phyloP scores from a whole-genome alignment of 345 rosid species.

The Dipteronia dyeriana region DNA sequence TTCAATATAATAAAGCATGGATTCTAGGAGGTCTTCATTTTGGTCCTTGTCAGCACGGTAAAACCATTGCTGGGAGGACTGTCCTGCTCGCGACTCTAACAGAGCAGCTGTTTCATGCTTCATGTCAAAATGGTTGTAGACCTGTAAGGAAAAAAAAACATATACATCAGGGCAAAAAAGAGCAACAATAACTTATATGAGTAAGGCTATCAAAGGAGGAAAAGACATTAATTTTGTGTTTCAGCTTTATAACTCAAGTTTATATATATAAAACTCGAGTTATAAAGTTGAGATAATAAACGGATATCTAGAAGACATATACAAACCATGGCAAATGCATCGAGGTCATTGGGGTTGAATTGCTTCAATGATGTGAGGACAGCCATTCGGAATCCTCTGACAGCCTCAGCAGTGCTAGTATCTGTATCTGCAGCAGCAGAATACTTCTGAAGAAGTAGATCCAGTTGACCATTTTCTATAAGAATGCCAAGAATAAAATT shows the following conservation, averaged over 20 bases:
- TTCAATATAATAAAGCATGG: slow-evolving; percentile 92
- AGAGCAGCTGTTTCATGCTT: slow-evolving; percentile 93
- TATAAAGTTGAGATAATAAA: background rate
- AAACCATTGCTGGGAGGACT: slow-evolving; percentile 80
- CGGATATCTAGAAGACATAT: slow-evolving; percentile 4
- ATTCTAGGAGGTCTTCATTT: slow-evolving; percentile 89
- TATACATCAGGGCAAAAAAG: background rate
- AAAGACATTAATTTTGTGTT: background rate
- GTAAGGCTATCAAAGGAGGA: background rate
- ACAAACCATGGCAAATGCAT: slow-evolving; percentile 92
- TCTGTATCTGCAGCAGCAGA: slow-evolving; percentile 86
- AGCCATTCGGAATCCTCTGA: slow-evolving; percentile 95
- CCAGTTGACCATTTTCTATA: slow-evolving; percentile 92
- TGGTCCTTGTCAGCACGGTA: slow-evolving; percentile 74
- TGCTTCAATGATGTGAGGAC: slow-evolving; percentile 94
- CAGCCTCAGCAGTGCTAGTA: slow-evolving; percentile 80
- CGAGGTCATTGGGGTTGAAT: slow-evolving; percentile 81
- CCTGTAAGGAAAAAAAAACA: slow-evolving; percentile 48
- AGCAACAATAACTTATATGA: background rate
- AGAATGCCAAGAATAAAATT: slow-evolving; percentile 94
- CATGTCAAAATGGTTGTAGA: slow-evolving; percentile 94
- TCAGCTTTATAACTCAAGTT: background rate
- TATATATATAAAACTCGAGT: background rate
- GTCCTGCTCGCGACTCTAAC: slow-evolving; percentile 79
- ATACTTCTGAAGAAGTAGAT: slow-evolving; percentile 89